Evolutionary conservation across 805 yeast genomes (phyloP), one percentile per base, ranked within the genome.

Genomic region (Myxozyma nipponensis): DNA sequence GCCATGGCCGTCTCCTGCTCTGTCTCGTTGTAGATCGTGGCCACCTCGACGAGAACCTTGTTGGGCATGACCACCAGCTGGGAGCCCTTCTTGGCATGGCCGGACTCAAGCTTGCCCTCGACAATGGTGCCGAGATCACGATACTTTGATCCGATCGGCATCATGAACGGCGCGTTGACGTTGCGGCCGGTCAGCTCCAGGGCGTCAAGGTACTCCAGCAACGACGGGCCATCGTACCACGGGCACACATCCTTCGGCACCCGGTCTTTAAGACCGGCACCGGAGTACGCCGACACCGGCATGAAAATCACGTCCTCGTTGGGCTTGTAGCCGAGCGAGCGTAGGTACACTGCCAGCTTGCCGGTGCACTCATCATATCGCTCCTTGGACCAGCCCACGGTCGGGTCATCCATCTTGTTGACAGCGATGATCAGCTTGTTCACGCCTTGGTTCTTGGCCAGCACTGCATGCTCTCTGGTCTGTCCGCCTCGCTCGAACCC

Each of bases 401-500:
- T 93, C 43, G 96, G 85, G 67, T 93, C 99, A 72, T 93, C 99
- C 98, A 93, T 91, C 80, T 93, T 93, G 77, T 93, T 93, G 62
- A 91, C 89, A 47, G 86, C 97, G 52, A 91, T 96, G 58, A 93
- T 77, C 69, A 91, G 79, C 69, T 83, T 85, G 76, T 91, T 88
- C 56, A 91, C 96, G 74, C 98, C 98, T 73, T 91, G 98, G 46
- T 97, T 93, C 77, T 91, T 93, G 56, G 98, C 98, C 68, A 91
- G 77, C 54, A 91, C 75, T 10, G 98, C 98, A 67, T 91, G 98
- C 77, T 90, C 98, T 75, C 97, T 84, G 34, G 98, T 90, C 75
- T 91, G 98, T 62, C 98, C 98, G 65, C 98, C 98, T 70, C 89
- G 87, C 76, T 91, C 98, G 66, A 91, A 91, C 56, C 98, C 98